Conservation (phyloP, 2,329 filamentous ascomycete genomes). For the Decorospora gaudefroyi region DNA sequence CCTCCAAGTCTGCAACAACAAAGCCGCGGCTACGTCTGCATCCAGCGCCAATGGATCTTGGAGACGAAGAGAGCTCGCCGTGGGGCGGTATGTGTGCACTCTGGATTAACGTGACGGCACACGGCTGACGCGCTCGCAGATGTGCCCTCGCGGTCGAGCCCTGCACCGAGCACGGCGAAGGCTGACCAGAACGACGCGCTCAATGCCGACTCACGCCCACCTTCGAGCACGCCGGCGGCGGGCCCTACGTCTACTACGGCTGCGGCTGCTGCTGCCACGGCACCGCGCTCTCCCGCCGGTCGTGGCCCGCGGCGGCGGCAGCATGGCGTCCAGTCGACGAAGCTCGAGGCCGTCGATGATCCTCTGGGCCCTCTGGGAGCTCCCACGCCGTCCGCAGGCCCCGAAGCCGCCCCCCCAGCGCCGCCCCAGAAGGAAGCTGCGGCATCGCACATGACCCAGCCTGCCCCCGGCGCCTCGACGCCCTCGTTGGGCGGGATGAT, state of each 20-base stretch:
- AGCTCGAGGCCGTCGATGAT: slow-evolving; percentile 75
- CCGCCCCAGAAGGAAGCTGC: slow-evolving; percentile 66
- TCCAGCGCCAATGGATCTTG: slow-evolving; percentile 48
- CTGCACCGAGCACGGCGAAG: slow-evolving; percentile 49
- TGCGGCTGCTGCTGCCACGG: slow-evolving; percentile 46
- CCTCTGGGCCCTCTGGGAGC: slow-evolving; percentile 78
- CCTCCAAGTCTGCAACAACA: too few relatives aligned
- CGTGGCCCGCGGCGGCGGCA: slow-evolving; percentile 60
- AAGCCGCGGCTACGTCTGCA: slow-evolving; percentile 19
- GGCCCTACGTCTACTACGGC: slow-evolving; percentile 43
- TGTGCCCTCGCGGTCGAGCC: slow-evolving; percentile 53
- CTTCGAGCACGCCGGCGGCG: slow-evolving; percentile 24
- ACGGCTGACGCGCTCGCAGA: slow-evolving; percentile 44
- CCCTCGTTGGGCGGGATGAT: slow-evolving; percentile 58
- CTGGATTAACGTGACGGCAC: not conserved
- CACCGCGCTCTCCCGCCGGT: slow-evolving; percentile 54
- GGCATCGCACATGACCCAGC: slow-evolving; percentile 53
- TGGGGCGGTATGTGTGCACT: slow-evolving; percentile 46
- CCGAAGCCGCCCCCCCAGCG: slow-evolving; percentile 69
- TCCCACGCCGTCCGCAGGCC: slow-evolving; percentile 56
- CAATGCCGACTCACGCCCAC: slow-evolving; percentile 30
- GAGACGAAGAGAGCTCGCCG: slow-evolving; percentile 50
- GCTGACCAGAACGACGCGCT: slow-evolving; percentile 43
- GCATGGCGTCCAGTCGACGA: slow-evolving; percentile 74
- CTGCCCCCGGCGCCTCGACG: slow-evolving; percentile 58